phyloP scores from a whole-genome alignment of 1,284 basidiomycete genomes.

The Mrakiaceae sp. region DNA sequence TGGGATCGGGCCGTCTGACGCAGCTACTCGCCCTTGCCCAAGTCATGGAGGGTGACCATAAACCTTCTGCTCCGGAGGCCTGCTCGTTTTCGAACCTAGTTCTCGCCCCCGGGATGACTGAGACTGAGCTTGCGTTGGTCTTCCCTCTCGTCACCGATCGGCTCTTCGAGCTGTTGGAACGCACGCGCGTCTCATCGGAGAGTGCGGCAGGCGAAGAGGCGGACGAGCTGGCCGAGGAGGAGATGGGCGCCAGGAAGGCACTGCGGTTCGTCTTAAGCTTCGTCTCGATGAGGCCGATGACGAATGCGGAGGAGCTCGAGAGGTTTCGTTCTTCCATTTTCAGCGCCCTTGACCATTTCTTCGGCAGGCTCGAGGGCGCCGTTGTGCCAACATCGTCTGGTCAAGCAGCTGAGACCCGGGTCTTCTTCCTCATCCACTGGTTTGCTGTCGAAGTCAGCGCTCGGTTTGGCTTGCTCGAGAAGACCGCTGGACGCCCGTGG shows the following conservation, averaged over 20 bases:
- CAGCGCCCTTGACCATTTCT: conserved; percentile 37
- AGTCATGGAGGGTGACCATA: too few species aligned
- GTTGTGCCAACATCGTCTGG: background rate
- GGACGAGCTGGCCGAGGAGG: background rate
- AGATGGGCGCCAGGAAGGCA: background rate
- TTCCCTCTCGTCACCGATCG: conserved; percentile 7
- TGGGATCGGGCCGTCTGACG: conserved; percentile 7
- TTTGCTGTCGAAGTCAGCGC: conserved; percentile 46
- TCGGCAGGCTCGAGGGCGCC: conserved; percentile 34
- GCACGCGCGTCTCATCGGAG: background rate
- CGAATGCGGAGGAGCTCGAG: conserved; percentile 21
- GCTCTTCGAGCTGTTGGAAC: conserved; percentile 6
- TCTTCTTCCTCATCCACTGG: conserved; percentile 45
- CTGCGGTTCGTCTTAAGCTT: background rate
- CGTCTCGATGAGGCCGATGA: conserved; percentile 1
- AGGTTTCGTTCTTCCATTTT: conserved; percentile 32
- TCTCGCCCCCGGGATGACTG: conserved; percentile 5
- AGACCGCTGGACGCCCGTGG: conserved; percentile 13
- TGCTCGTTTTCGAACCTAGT: background rate
- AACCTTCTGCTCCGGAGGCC: background rate
- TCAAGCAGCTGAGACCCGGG: conserved; percentile 23
- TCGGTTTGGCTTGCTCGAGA: conserved; percentile 18
- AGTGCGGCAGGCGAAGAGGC: background rate
- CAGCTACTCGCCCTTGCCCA: too few species aligned
- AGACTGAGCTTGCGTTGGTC: background rate